Percentiles rank a stretch among this genome's conserved stretches.
Conservation (phyloP, 2,329 filamentous ascomycete genomes). For the Colletotrichum destructivum region DNA sequence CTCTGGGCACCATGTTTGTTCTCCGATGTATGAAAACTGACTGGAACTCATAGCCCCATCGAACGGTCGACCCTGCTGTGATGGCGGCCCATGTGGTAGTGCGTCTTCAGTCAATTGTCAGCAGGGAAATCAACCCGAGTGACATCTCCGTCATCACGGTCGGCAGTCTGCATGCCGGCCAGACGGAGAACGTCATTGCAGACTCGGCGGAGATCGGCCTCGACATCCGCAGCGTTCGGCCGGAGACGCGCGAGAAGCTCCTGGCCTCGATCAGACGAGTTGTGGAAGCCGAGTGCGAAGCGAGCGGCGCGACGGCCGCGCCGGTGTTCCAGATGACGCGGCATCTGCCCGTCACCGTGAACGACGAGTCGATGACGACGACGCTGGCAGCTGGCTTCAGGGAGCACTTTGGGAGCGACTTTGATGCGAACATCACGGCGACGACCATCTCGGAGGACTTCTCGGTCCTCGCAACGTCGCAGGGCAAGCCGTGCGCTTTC, state of each 20-base stretch:
- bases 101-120: slow-evolving; percentile 51
- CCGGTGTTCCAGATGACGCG: slow-evolving; percentile 59
- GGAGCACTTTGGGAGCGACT: slow-evolving; percentile 47
- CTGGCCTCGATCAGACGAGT: slow-evolving; percentile 56
- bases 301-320: slow-evolving; percentile 58
- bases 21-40: slow-evolving; percentile 43
- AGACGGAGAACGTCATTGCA: slow-evolving; percentile 61
- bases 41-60: slow-evolving; percentile 52
- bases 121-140: slow-evolving; percentile 49
- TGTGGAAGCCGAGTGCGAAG: slow-evolving; percentile 68
- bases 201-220: slow-evolving; percentile 58
- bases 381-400: slow-evolving; percentile 60
- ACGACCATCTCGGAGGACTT: slow-evolving; percentile 72
- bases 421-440: slow-evolving; percentile 55
- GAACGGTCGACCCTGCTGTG: slow-evolving; percentile 62
- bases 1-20: neutral
- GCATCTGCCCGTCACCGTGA: slow-evolving; percentile 65
- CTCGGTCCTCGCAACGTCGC: slow-evolving; percentile 45
- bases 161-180: slow-evolving; percentile 59
- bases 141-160: slow-evolving; percentile 62
- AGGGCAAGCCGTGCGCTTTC: slow-evolving; percentile 43
- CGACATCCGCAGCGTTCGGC: slow-evolving; percentile 55
- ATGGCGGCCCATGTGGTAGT: slow-evolving; percentile 59
- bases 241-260: slow-evolving; percentile 52
- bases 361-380: slow-evolving; percentile 61